phyloP scores from a whole-genome alignment of 2,329 filamentous ascomycete genomes.

The Scortechinia acanthostroma region DNA sequence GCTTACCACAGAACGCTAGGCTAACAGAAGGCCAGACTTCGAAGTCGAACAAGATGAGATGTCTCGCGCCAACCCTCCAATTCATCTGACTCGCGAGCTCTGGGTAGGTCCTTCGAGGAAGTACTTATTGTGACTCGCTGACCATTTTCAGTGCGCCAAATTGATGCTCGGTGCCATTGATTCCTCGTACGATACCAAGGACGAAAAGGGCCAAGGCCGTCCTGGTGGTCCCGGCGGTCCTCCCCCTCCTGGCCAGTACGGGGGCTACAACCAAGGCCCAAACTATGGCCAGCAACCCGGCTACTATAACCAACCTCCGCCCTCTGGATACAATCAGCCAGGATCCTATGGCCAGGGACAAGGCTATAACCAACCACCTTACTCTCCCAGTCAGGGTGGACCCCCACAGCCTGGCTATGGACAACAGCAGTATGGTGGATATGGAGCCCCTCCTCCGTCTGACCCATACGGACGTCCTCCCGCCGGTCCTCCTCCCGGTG shows the following conservation, averaged over 20 bases:
- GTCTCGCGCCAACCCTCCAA: background rate
- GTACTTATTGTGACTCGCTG: background rate
- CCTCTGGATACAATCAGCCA: too few relatives aligned
- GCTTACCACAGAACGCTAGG: too few relatives aligned
- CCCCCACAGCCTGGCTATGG: background rate
- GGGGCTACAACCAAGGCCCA: background rate
- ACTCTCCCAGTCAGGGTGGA: background rate
- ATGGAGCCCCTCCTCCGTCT: background rate
- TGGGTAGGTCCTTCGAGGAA: background rate
- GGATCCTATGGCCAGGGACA: background rate
- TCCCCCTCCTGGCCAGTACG: constrained; percentile 1
- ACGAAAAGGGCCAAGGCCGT: background rate
- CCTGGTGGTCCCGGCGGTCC: background rate
- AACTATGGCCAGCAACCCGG: background rate
- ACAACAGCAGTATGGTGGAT: background rate
- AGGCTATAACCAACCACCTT: background rate
- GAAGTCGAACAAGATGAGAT: constrained; percentile 3
- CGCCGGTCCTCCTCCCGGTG: too few relatives aligned
- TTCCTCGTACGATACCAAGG: constrained; percentile 1
- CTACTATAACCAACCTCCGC: background rate
- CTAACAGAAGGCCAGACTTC: too few relatives aligned
- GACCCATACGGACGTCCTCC: too few relatives aligned
- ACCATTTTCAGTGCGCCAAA: constrained; percentile 1
- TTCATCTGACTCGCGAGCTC: background rate
- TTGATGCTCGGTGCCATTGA: constrained; percentile 1